These are phyloP conservation scores for Trametes polyzona DNA, from an alignment of 1,284 basidiomycete species.

Conservation along the genomic window DNA sequence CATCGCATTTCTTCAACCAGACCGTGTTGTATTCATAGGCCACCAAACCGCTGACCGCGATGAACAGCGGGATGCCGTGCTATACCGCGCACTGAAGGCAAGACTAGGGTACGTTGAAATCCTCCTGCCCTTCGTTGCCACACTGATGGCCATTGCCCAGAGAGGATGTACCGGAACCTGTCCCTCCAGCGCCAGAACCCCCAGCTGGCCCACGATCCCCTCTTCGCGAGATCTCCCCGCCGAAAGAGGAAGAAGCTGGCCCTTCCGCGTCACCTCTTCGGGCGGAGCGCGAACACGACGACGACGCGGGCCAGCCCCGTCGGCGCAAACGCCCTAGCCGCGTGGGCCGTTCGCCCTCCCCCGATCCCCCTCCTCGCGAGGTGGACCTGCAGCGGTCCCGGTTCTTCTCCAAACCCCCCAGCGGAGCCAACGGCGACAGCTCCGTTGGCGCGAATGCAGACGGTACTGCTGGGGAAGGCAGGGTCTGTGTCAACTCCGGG, in stretches of 20 bases:
- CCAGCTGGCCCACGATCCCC: slow-evolving; percentile 26
- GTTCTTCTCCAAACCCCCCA: slow-evolving; percentile 17
- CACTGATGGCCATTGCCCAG: not conserved
- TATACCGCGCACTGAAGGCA: slow-evolving; percentile 55
- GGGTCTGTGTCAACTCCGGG: slow-evolving; percentile 16
- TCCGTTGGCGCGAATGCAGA: not conserved
- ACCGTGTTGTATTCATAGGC: slow-evolving; percentile 59
- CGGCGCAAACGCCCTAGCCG: slow-evolving; percentile 37
- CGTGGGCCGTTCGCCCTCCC: slow-evolving; percentile 29
- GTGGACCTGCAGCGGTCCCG: slow-evolving; percentile 19
- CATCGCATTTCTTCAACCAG: slow-evolving; percentile 70
- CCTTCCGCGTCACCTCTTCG: slow-evolving; percentile 20
- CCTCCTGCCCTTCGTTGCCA: not conserved
- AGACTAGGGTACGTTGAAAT: slow-evolving; percentile 64
- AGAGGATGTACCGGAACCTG: slow-evolving; percentile 2
- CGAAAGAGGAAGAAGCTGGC: slow-evolving; percentile 24
- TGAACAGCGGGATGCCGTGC: slow-evolving; percentile 51
- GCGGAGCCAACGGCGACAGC: not conserved
- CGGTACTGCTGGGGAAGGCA: not conserved
- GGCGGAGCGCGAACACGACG: slow-evolving; percentile 31
- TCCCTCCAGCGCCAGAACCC: not conserved
- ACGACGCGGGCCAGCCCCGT: slow-evolving; percentile 51
- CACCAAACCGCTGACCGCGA: slow-evolving; percentile 64
- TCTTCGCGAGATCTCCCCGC: slow-evolving; percentile 30
- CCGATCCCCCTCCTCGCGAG: slow-evolving; percentile 29